phyloP scores from a whole-genome alignment of 176 grass and related monocot species.

The Phyllostachys edulis region DNA sequence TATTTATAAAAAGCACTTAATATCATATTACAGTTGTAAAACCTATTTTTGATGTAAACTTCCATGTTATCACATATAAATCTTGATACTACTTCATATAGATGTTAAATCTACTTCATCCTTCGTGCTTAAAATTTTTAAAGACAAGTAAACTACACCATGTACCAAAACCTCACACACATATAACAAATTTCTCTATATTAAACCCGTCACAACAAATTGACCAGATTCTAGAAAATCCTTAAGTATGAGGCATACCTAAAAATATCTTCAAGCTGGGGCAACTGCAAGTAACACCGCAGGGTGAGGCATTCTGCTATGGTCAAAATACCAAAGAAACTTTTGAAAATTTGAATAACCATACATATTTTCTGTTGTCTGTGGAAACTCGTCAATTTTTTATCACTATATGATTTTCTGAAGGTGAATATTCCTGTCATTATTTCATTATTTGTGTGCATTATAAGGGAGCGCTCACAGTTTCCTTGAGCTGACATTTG shows the following conservation, averaged over 20 bases:
- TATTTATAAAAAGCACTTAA: background rate
- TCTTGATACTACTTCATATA: background rate
- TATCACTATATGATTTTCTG: background rate
- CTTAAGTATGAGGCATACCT: background rate
- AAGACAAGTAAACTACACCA: background rate
- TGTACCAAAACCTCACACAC: background rate
- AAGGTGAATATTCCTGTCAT: background rate
- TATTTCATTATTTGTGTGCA: constrained; percentile 16
- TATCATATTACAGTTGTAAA: background rate
- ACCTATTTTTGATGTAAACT: background rate
- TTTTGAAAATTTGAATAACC: background rate
- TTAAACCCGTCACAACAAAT: constrained; percentile 1
- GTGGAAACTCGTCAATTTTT: constrained; percentile 3
- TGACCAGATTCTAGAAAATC: background rate
- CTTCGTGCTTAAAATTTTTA: background rate
- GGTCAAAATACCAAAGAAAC: background rate
- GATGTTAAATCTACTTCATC: background rate
- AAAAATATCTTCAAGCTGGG: background rate
- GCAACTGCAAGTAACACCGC: background rate
- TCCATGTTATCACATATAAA: background rate
- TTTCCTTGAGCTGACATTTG: constrained; percentile 38
- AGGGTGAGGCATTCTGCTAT: background rate
- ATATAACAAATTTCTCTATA: background rate
- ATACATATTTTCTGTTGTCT: background rate
- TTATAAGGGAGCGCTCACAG: constrained; percentile 3